Base-by-base conservation (phyloP, 805 yeast species). In the Scheffersomyces ergatensis region DNA sequence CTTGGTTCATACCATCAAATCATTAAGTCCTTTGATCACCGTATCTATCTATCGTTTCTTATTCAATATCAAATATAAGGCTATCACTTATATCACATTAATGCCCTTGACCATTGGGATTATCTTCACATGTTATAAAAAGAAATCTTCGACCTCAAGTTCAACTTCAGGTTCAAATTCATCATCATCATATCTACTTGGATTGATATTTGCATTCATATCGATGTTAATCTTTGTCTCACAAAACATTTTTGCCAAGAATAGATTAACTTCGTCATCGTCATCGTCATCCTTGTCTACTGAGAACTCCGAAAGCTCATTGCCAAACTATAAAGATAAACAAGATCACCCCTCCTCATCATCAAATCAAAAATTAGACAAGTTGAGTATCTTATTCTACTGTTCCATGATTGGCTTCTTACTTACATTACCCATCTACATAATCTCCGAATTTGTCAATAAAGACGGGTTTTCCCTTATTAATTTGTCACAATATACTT, bases 1-100 rank as follows among this genome's bases (percentile, higher is more conserved):
- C 4, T 67, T 90, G 48, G 97, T 93, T 16, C 97, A 92, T 61
- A 89, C 97, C 7, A 82, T 92, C 51, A 93, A 93, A 66, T 93
- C 97, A 2, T 69, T 92, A 29, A 83, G 95, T 24, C 99, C 99
- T 2, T 70, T 92, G 19, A 78, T 88, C 36, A 92, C 98, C 0
- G 97, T 93, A 11, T 61, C 80, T 23, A 86, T 87, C 33, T 89
- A 89, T 64, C 72, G 85, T 48, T 45, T 82, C 11, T 40, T 83
- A 29, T 85, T 83, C 56, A 69, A 74, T 23, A 76, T 70, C 36
- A 63, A 67, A 34, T 92, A 86, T 70, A 72, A 74, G 39, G 37
- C 53, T 8, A 72, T 77, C 53, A 89, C 97, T 2, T 92, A 92
- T 56, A 47, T 83, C 38, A 85, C 98, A 1, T 69, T 92, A 54